Evolutionary conservation across 1,284 basidiomycete genomes (phyloP).

Genomic region (Porogramme epimiltina): DNA sequence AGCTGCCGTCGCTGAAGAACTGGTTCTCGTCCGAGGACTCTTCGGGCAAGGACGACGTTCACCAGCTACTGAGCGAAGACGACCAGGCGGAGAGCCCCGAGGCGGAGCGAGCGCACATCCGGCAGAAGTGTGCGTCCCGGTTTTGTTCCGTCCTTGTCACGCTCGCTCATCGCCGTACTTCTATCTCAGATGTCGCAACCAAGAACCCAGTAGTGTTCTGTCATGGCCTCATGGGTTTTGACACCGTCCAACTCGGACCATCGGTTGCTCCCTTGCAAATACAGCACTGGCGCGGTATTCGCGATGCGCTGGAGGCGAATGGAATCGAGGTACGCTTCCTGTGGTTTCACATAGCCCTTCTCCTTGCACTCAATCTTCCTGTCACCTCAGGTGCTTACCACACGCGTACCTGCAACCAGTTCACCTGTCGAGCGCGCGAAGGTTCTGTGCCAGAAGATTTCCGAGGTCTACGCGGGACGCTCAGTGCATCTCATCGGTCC

Average conservation of each 20-base stretch:
- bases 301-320: constrained; percentile 85
- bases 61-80: constrained; percentile 54
- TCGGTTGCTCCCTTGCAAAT: constrained; percentile 82
- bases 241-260: constrained; percentile 73
- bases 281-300: constrained; percentile 93
- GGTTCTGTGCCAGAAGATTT: constrained; percentile 83
- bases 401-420: constrained; percentile 89
- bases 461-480: constrained; percentile 76
- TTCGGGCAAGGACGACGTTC: constrained; percentile 36
- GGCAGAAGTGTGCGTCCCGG: constrained; percentile 65
- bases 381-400: constrained; percentile 69
- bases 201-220: constrained; percentile 90
- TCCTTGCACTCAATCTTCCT: not conserved
- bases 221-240: constrained; percentile 90
- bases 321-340: constrained; percentile 60
- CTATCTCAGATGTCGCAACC: constrained; percentile 64
- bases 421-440: constrained; percentile 85
- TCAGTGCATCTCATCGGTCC: constrained; percentile 86
- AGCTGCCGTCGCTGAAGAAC: constrained; percentile 41
- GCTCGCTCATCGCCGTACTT: constrained; percentile 1
- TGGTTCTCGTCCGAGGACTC: constrained; percentile 53
- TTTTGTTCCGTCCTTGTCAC: not conserved
- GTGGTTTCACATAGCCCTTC: not conserved
- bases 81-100: constrained; percentile 56
- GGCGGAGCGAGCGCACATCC: constrained; percentile 56